Evolutionary conservation across 1,284 basidiomycete species (phyloP).

Genomic region (Hemileccinum hortonii): DNA sequence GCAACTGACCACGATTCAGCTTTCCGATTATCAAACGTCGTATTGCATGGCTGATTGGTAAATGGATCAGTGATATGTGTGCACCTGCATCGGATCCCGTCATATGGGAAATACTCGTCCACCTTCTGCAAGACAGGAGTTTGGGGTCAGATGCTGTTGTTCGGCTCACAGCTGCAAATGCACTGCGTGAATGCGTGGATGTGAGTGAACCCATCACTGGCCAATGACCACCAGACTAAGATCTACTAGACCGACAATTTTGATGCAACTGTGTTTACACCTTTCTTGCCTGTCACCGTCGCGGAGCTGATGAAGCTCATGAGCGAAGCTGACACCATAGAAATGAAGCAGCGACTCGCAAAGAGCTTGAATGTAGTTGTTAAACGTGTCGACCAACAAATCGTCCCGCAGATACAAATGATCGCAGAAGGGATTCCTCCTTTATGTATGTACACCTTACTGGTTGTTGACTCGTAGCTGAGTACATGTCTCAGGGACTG

Average conservation of each 20-base stretch:
- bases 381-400: constrained; percentile 66
- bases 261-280: constrained; percentile 54
- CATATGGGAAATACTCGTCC: constrained; percentile 79
- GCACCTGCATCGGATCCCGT: constrained; percentile 58
- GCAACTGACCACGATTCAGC: constrained; percentile 41
- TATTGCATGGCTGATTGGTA: constrained; percentile 87
- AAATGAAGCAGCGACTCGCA: constrained; percentile 76
- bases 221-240: constrained; percentile 4
- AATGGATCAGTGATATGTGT: constrained; percentile 74
- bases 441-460: constrained; percentile 58
- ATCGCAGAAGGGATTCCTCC: constrained; percentile 71
- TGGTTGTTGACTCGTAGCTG: constrained; percentile 4
- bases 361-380: constrained; percentile 73
- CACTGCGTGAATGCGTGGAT: constrained; percentile 78
- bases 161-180: constrained; percentile 74
- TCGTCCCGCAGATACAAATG: constrained; percentile 65
- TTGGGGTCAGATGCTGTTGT: constrained; percentile 79
- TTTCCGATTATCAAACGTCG: constrained; percentile 87
- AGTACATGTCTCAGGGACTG: constrained; percentile 45
- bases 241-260: constrained; percentile 57
- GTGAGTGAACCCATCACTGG: constrained; percentile 46
- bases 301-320: constrained; percentile 66
- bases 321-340: constrained; percentile 72
- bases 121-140: constrained; percentile 68
- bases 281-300: constrained; percentile 59